These are phyloP conservation scores for Solanum bulbocastanum DNA, from an alignment of 257 asterid genomes.

Conservation along the genomic window DNA sequence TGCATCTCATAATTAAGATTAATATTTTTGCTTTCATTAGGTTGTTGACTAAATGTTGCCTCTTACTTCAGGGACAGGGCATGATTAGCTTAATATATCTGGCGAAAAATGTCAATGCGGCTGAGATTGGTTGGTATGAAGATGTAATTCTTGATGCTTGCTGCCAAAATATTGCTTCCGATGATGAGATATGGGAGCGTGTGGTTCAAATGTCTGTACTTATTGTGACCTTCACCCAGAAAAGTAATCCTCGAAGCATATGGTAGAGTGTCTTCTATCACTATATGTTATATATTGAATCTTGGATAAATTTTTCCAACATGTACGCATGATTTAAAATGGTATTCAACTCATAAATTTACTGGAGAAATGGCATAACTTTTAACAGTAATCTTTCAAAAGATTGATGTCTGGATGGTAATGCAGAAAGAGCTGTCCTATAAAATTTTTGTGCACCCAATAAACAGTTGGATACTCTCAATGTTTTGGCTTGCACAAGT, in stretches of 20 bases:
- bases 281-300: neutral
- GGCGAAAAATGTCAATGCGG: conserved; percentile 47
- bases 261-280: conserved; percentile 40
- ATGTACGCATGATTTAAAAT: neutral
- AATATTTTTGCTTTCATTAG: neutral
- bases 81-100: conserved; percentile 78
- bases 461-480: neutral
- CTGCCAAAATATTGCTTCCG: conserved; percentile 75
- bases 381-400: neutral
- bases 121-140: conserved; percentile 68
- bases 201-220: conserved; percentile 87
- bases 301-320: neutral
- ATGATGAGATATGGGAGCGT: conserved; percentile 70
- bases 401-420: neutral
- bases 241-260: conserved; percentile 73
- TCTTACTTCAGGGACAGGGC: conserved; percentile 65
- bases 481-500: neutral
- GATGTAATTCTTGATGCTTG: conserved; percentile 91
- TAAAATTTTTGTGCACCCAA: neutral
- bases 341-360: neutral
- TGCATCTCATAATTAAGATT: neutral
- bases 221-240: conserved; percentile 56
- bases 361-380: neutral
- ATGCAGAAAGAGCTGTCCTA: neutral
- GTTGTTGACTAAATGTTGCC: neutral